phyloP scores from a whole-genome alignment of 768 basidiomycete species.

The Mycena maculata region DNA sequence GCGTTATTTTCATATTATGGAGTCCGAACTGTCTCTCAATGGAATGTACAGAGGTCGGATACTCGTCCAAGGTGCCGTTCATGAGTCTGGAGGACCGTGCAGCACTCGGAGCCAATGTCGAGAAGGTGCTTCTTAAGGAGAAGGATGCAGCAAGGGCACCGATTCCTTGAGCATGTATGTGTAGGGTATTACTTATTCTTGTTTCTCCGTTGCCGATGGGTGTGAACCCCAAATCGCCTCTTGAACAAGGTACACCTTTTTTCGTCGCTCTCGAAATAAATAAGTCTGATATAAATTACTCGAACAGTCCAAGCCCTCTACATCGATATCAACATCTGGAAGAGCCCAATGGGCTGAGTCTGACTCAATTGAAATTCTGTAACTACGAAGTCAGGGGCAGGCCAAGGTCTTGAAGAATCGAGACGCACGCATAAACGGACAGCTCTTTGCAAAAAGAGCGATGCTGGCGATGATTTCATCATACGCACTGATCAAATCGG shows the following conservation, averaged over 20 bases:
- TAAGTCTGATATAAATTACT: constrained; percentile 5
- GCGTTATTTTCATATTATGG: constrained; percentile 37
- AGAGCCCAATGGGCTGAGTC: constrained; percentile 4
- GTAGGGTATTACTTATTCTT: neutral
- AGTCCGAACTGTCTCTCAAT: neutral
- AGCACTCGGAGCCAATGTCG: constrained; percentile 70
- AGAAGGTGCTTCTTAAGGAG: constrained; percentile 67
- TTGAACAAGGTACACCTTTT: neutral
- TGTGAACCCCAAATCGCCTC: neutral
- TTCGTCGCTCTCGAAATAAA: neutral
- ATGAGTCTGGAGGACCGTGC: constrained; percentile 71
- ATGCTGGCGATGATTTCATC: constrained; percentile 19
- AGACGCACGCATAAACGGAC: constrained; percentile 28
- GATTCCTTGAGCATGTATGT: constrained; percentile 32
- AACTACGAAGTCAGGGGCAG: neutral
- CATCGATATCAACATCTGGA: neutral
- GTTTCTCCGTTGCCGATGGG: neutral
- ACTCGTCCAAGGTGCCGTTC: constrained; percentile 63
- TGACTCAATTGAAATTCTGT: constrained; percentile 27
- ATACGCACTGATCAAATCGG: constrained; percentile 9
- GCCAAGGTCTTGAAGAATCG: neutral
- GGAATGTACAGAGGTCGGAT: constrained; percentile 67
- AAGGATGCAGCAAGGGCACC: constrained; percentile 79
- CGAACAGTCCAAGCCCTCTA: neutral
- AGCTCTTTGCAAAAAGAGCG: constrained; percentile 2